Base-by-base conservation (phyloP, 2,329 filamentous ascomycete species). In the Xylaria arbuscula region DNA sequence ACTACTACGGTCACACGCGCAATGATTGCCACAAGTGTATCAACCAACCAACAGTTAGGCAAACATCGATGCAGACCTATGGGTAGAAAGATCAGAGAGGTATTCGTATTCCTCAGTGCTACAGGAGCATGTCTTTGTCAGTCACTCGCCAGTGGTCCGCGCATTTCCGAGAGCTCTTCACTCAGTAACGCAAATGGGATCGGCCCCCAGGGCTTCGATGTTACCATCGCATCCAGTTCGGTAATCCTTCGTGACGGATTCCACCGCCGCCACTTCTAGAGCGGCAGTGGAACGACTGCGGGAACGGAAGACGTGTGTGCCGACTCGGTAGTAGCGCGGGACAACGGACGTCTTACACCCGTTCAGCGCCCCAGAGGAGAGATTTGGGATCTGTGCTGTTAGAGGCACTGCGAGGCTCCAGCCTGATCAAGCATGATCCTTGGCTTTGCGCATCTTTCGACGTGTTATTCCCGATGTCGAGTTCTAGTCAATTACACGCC, bases 81-180 rank as follows among this genome's bases (percentile, higher is more conserved):
- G n/a, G n/a, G n/a, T n/a, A n/a, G n/a, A n/a, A n/a, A n/a, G n/a
- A n/a, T n/a, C n/a, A n/a, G n/a, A n/a, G n/a, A n/a, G n/a, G n/a
- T n/a, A n/a, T n/a, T n/a, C n/a, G n/a, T n/a, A n/a, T n/a, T n/a
- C n/a, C 88, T 87, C 76, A 84, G 88, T 76, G 85, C 88, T 72
- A 88, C 88, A 85, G 85, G 86, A 28, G 88, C 86, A 32, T 88
- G 85, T 69, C 83, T 86, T 13, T 71, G 66, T n/a, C n/a, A n/a
- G n/a, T n/a, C n/a, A n/a, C n/a, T n/a, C n/a, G n/a, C n/a, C n/a
- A n/a, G n/a, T n/a, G n/a, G n/a, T n/a, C n/a, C n/a, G n/a, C n/a
- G n/a, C n/a, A n/a, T n/a, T n/a, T n/a, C n/a, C n/a, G n/a, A n/a
- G n/a, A n/a, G n/a, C n/a, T n/a, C n/a, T n/a, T n/a, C n/a, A n/a